Evolutionary conservation across 2,329 filamentous ascomycete species (phyloP), one percentile per base, ranked within the genome.

Genomic region (Alternaria gaisen): DNA sequence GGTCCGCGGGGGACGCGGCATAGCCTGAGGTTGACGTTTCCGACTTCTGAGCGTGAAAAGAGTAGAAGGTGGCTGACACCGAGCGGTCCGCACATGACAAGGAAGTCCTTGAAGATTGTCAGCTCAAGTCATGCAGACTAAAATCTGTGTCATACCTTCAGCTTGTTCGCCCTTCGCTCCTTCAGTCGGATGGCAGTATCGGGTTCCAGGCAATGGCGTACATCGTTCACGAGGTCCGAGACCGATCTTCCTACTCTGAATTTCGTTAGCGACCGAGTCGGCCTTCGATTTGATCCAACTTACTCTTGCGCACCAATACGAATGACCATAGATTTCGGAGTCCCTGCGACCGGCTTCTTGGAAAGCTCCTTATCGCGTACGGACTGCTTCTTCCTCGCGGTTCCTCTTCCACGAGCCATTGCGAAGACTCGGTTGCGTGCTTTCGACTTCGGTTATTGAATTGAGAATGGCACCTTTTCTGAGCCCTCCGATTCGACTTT

Each of bases 311-410:
- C 94, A 72, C 95, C 95, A 73, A 97, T 94, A 70, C 95, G 92
- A 80, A 99, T 97, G 60, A 99, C 94, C 94, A 99, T 97, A 78
- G 91, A 96, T 85, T 97, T 97, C 34, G 95, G 95, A 53, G 46
- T 36, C 1, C 89, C 88, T 54, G 86, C 84, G 60, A 83, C 84
- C 24, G 88, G 86, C 79, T 89, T 88, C 79, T 89, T 88, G 16
- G 69, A 60, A 32, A 66, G 64, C 55, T 72, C 64, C 69, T 77
- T 77, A 64, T 78, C 75, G 43, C 64, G 50, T 5, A 60, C 68
- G 20, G 75, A 77, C 73, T 78, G 75, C 67, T 75, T 76, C 59
- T 70, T 72, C 52, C 75, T 68, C 48, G 70, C 68, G 53, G 41
- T 60, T 60, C 68, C 76, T 62, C 67, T 72, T 65, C 68, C 61